Evolutionary conservation across 306 rosid species (phyloP).

Genomic region (Sophora flavescens): DNA sequence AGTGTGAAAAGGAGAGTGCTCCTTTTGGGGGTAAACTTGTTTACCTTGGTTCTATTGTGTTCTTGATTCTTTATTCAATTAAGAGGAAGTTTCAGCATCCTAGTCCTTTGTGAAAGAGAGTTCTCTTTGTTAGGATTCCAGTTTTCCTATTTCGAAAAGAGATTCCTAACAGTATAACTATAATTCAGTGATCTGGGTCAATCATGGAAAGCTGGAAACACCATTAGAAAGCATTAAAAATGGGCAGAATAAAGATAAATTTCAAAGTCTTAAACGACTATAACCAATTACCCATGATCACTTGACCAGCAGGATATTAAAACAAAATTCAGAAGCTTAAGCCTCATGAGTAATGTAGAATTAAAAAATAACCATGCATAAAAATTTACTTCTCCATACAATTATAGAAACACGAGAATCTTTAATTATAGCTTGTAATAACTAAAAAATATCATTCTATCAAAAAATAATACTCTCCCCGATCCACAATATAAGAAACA

Average conservation of each 20-base stretch:
- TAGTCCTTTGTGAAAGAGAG: too few species aligned
- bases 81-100: too few species aligned
- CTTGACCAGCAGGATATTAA: constrained; percentile 2
- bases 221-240: not conserved
- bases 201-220: too few species aligned
- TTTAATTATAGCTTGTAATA: not conserved
- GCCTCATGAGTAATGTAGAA: not conserved
- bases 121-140: too few species aligned
- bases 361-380: not conserved
- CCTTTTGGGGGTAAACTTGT: too few species aligned
- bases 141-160: too few species aligned
- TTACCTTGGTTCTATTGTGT: too few species aligned
- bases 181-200: not conserved
- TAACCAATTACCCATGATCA: not conserved
- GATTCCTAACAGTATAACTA: too few species aligned
- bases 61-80: too few species aligned
- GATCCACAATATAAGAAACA: too few species aligned
- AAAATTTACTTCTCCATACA: not conserved
- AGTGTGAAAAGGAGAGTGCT: too few species aligned
- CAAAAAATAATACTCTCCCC: not conserved
- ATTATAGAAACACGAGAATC: not conserved
- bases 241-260: not conserved
- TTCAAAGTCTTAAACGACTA: not conserved
- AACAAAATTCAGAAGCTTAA: constrained; percentile 8
- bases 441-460: not conserved